Conservation (phyloP, 73 alveolate species). For the Symbiodinium natans region DNA sequence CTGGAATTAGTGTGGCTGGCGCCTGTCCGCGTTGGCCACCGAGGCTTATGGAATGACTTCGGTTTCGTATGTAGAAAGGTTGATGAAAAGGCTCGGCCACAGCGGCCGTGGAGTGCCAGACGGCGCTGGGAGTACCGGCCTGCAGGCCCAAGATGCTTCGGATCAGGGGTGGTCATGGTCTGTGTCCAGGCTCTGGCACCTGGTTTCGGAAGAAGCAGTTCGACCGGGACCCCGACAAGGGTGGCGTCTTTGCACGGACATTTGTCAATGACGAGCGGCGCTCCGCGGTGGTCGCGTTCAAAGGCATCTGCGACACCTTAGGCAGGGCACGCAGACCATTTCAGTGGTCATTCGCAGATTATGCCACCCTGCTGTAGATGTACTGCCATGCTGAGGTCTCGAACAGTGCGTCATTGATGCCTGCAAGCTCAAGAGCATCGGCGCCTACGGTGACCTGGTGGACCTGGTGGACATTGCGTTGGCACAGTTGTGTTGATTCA, state of each 20-base stretch:
- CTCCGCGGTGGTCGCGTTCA: background rate
- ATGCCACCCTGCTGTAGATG: background rate
- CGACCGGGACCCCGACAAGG: background rate
- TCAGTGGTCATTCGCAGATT: background rate
- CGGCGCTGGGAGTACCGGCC: no score
- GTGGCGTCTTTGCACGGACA: background rate
- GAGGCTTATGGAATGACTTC: no score
- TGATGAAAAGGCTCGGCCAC: no score
- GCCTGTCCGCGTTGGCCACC: no score
- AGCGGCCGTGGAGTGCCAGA: no score
- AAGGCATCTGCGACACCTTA: background rate
- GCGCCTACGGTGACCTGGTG: background rate
- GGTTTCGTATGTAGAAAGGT: no score
- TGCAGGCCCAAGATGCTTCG: background rate
- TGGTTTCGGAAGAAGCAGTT: background rate
- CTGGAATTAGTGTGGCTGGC: no score
- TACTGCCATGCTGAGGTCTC: background rate
- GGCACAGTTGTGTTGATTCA: no score
- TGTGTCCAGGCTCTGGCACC: background rate
- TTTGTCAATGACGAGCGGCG: background rate
- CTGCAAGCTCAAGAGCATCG: constrained; percentile 3
- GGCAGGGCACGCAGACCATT: background rate
- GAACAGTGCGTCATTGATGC: background rate
- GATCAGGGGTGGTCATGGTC: background rate
- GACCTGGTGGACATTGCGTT: no score